Conservation (phyloP, 1,139 yeast species). For the Suhomyces yuchorum region DNA sequence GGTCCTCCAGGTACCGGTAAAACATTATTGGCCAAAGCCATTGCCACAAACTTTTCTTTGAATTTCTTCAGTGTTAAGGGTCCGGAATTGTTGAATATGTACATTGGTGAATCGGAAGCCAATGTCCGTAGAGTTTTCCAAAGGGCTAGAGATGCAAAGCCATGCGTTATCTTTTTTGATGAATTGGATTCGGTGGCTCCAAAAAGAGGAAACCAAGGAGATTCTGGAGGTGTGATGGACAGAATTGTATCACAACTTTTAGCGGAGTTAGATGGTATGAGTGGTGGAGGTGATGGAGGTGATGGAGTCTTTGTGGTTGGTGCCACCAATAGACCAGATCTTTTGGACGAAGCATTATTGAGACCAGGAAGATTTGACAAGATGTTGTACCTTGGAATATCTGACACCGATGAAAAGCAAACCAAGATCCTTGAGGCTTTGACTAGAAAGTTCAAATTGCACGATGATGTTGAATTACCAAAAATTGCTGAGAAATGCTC, state of each 20-base stretch:
- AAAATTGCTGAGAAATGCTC: constrained; percentile 74
- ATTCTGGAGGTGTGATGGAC: constrained; percentile 98
- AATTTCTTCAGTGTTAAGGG: constrained; percentile 96
- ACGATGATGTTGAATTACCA: constrained; percentile 58
- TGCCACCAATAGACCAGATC: constrained; percentile 94
- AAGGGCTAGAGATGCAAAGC: constrained; percentile 92
- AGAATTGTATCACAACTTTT: constrained; percentile 92
- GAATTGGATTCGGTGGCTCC: constrained; percentile 98
- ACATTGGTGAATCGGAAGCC: constrained; percentile 97
- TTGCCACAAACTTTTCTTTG: constrained; percentile 90
- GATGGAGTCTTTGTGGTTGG: constrained; percentile 98
- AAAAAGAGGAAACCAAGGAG: constrained; percentile 96
- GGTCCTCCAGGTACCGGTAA: constrained; percentile 99
- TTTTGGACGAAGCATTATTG: constrained; percentile 87
- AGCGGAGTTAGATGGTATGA: constrained; percentile 96
- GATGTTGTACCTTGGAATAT: constrained; percentile 88
- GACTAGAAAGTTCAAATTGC: constrained; percentile 77
- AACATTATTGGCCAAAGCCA: constrained; percentile 91
- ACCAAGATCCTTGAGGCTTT: constrained; percentile 82
- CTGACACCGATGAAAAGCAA: constrained; percentile 90
- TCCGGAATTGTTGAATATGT: constrained; percentile 93
- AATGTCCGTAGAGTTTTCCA: constrained; percentile 93
- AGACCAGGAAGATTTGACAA: constrained; percentile 97
- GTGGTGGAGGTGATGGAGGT: constrained; percentile 62
- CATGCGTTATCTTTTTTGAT: constrained; percentile 96